Evolutionary conservation across 495 filamentous ascomycete genomes (phyloP).

Genomic region (Penicillium riverlandense): DNA sequence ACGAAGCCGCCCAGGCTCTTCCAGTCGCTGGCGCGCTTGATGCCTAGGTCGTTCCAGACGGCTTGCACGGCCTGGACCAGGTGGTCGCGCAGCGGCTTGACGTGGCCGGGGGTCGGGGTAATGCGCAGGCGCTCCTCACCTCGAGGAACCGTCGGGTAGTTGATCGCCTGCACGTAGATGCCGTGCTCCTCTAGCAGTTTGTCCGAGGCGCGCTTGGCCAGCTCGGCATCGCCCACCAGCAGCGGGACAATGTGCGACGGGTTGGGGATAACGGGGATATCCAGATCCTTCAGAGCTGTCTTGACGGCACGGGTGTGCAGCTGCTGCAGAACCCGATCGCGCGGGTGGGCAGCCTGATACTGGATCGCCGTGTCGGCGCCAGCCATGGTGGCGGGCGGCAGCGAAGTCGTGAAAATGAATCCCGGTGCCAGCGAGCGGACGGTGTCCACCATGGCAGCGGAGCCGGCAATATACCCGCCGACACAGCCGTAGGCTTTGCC

Average conservation of each 20-base stretch:
- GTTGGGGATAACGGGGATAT: slow-evolving; percentile 98
- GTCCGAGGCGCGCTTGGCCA: slow-evolving; percentile 87
- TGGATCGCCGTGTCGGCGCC: slow-evolving; percentile 88
- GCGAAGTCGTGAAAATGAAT: slow-evolving; percentile 97
- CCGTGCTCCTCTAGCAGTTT: slow-evolving; percentile 77
- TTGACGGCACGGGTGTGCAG: slow-evolving; percentile 93
- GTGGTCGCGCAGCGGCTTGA: slow-evolving; percentile 70
- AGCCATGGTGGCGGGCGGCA: slow-evolving; percentile 95
- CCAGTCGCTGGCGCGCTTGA: slow-evolving; percentile 91
- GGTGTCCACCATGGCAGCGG: slow-evolving; percentile 82
- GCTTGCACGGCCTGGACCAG: slow-evolving; percentile 77
- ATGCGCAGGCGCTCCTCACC: slow-evolving; percentile 93
- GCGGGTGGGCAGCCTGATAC: slow-evolving; percentile 74
- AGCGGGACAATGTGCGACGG: slow-evolving; percentile 93
- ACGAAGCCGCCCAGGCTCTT: slow-evolving; percentile 86
- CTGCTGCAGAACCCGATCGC: slow-evolving; percentile 86
- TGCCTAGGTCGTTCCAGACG: slow-evolving; percentile 80
- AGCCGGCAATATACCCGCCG: slow-evolving; percentile 93
- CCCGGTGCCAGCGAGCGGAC: slow-evolving; percentile 92
- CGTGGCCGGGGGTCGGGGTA: slow-evolving; percentile 91
- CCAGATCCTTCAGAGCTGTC: slow-evolving; percentile 59
- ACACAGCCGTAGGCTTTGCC: slow-evolving; percentile 98
- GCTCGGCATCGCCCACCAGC: slow-evolving; percentile 86
- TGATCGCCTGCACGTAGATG: slow-evolving; percentile 98
- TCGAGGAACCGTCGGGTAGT: slow-evolving; percentile 95